A percentile compares a stretch with the other conserved stretches of the same genome.
Conservation (phyloP, 2,329 filamentous ascomycete species). For the Monilinia laxa region DNA sequence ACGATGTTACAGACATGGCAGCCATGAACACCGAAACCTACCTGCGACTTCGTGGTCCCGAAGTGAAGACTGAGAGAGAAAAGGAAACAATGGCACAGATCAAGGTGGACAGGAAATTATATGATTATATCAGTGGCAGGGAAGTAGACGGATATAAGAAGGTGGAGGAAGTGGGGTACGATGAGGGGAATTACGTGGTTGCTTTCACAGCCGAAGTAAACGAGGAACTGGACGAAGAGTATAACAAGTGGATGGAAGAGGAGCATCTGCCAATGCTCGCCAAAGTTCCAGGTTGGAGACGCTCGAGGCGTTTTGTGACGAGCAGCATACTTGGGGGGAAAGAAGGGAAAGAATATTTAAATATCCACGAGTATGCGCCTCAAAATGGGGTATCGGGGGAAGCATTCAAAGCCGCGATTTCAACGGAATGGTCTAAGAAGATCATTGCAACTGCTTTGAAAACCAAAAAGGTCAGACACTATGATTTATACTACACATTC, state of each 20-base stretch:
- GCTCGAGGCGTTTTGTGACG: constrained; percentile 68
- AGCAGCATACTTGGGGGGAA: constrained; percentile 58
- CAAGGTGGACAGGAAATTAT: constrained; percentile 69
- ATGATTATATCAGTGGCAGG: constrained; percentile 61
- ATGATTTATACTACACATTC: constrained; percentile 77
- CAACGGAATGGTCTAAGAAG: constrained; percentile 60
- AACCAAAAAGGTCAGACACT: constrained; percentile 58
- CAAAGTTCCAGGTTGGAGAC: constrained; percentile 75
- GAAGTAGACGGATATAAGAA: constrained; percentile 57
- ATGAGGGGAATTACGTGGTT: constrained; percentile 60
- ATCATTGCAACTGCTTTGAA: constrained; percentile 60
- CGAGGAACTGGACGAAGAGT: constrained; percentile 56
- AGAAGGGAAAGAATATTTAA: constrained; percentile 57
- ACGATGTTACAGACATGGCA: constrained; percentile 76
- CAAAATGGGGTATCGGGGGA: constrained; percentile 65
- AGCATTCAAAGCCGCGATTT: constrained; percentile 61
- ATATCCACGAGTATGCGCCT: constrained; percentile 70
- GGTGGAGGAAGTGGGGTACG: constrained; percentile 59
- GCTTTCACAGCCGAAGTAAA: constrained; percentile 55
- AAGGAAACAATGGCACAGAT: constrained; percentile 63
- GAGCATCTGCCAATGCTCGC: constrained; percentile 72
- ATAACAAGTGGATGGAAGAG: constrained; percentile 69
- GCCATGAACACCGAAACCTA: constrained; percentile 71
- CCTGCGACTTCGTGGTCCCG: constrained; percentile 58
- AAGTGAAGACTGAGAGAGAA: constrained; percentile 57